These are phyloP conservation scores for Aspergillus sp. DNA, from an alignment of 2,329 filamentous ascomycete species.

Conservation along the genomic window DNA sequence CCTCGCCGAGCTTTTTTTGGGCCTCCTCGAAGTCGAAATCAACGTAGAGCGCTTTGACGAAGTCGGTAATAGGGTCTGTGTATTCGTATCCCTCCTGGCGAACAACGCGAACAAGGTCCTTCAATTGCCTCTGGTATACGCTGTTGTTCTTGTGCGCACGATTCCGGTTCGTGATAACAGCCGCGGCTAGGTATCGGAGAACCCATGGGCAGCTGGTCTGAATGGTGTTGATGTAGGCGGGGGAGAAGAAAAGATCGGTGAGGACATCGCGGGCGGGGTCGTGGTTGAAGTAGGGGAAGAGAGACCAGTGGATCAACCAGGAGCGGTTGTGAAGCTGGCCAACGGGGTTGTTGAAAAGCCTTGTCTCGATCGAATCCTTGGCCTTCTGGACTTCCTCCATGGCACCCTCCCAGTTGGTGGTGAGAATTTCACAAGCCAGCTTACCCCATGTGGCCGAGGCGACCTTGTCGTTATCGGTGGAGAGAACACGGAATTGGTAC, in stretches of 20 bases:
- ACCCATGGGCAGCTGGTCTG: constrained; percentile 98
- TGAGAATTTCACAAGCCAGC: constrained; percentile 92
- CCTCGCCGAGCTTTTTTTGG: constrained; percentile 79
- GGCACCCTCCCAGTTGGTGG: constrained; percentile 89
- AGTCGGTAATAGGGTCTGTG: constrained; percentile 90
- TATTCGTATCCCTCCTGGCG: constrained; percentile 98
- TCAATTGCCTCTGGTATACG: constrained; percentile 95
- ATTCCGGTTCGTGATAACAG: constrained; percentile 89
- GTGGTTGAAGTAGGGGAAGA: constrained; percentile 99
- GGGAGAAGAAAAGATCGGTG: constrained; percentile 95
- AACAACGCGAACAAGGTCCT: constrained; percentile 93
- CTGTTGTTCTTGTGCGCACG: constrained; percentile 75
- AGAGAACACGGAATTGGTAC: constrained; percentile 96
- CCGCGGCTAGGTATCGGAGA: constrained; percentile 86
- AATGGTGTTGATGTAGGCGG: constrained; percentile 98
- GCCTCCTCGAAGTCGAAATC: constrained; percentile 98
- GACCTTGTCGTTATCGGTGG: constrained; percentile 98
- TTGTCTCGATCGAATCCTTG: constrained; percentile 87
- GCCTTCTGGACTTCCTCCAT: constrained; percentile 90
- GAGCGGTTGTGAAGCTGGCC: constrained; percentile 95
- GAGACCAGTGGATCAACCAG: constrained; percentile 96
- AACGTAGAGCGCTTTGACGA: constrained; percentile 93
- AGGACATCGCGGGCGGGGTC: constrained; percentile 86
- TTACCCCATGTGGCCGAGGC: constrained; percentile 96
- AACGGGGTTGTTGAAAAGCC: constrained; percentile 93